phyloP scores from a whole-genome alignment of 768 basidiomycete genomes.

The Lentinula detonsa region DNA sequence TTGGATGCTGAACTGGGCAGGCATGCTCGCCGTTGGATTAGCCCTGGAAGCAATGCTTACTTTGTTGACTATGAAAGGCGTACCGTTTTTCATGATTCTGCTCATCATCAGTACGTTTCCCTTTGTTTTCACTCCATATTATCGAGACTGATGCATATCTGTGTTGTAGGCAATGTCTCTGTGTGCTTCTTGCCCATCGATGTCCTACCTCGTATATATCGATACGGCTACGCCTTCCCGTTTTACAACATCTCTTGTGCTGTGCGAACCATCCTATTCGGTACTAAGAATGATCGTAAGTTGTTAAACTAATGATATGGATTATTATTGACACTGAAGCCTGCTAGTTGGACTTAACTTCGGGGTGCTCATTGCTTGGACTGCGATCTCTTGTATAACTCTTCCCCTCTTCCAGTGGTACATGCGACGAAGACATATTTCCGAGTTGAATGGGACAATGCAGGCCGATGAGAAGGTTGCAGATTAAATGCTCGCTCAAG shows the following conservation, averaged over 20 bases:
- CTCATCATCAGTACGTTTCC: conserved; percentile 54
- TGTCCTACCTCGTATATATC: conserved; percentile 49
- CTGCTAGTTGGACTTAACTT: conserved; percentile 55
- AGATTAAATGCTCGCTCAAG: not conserved
- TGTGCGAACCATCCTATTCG: conserved; percentile 57
- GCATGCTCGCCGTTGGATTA: conserved; percentile 54
- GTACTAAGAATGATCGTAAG: conserved; percentile 55
- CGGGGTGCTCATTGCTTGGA: conserved; percentile 40
- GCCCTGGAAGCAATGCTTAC: conserved; percentile 56
- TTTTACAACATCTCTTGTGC: conserved; percentile 67
- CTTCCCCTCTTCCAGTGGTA: conserved; percentile 6
- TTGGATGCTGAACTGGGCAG: conserved; percentile 60
- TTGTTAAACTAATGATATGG: not conserved
- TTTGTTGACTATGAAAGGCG: conserved; percentile 42
- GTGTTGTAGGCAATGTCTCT: conserved; percentile 45
- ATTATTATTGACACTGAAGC: not conserved
- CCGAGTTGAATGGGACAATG: conserved; percentile 3
- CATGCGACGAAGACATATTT: conserved; percentile 4
- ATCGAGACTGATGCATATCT: not conserved
- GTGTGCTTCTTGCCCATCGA: conserved; percentile 54
- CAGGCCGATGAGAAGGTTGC: conserved; percentile 1
- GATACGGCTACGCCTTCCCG: conserved; percentile 64
- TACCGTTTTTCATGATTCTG: conserved; percentile 55
- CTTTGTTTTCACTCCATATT: not conserved
- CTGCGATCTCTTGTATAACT: conserved; percentile 1